Percentiles rank a stretch among this genome's conserved stretches.
Evolutionary conservation across 257 asterid species (phyloP).

Genomic region (Parsonsia alboflavescens): DNA sequence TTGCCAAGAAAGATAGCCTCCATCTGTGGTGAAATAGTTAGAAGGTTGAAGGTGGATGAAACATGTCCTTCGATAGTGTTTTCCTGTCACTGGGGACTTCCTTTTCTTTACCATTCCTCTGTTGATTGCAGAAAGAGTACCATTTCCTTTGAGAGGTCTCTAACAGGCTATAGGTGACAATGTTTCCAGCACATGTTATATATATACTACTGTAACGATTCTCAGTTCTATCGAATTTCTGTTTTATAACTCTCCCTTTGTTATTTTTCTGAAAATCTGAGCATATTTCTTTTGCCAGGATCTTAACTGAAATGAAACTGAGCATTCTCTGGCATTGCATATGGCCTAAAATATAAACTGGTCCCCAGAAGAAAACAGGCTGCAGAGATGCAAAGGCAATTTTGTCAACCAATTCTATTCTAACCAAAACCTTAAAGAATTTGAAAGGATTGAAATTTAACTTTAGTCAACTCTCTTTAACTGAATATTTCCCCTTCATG

Average conservation of each 20-base stretch:
- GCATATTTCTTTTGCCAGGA: too few species aligned
- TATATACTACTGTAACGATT: not conserved
- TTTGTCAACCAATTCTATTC: too few species aligned
- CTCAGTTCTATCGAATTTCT: not conserved
- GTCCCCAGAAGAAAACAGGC: too few species aligned
- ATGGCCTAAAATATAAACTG: too few species aligned
- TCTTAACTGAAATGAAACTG: not conserved
- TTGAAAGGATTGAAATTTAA: not conserved
- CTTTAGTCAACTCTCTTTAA: too few species aligned
- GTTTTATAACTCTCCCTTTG: not conserved
- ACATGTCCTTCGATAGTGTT: slow-evolving; percentile 44
- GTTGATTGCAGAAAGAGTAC: slow-evolving; percentile 17
- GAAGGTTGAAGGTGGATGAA: slow-evolving; percentile 45
- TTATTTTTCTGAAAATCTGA: not conserved
- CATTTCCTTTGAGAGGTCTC: slow-evolving; percentile 9
- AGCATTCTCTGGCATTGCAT: too few species aligned
- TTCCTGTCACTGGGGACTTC: slow-evolving; percentile 74
- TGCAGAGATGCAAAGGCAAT: too few species aligned
- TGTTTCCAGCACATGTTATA: not conserved
- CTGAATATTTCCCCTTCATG: not conserved
- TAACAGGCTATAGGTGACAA: slow-evolving; percentile 9
- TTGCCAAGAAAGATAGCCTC: slow-evolving; percentile 53
- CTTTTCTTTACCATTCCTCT: slow-evolving; percentile 49
- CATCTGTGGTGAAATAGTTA: slow-evolving; percentile 34
- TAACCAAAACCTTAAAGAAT: not conserved